Evolutionary conservation across 2,329 filamentous ascomycete species (phyloP).

Genomic region (Calonectria montana): DNA sequence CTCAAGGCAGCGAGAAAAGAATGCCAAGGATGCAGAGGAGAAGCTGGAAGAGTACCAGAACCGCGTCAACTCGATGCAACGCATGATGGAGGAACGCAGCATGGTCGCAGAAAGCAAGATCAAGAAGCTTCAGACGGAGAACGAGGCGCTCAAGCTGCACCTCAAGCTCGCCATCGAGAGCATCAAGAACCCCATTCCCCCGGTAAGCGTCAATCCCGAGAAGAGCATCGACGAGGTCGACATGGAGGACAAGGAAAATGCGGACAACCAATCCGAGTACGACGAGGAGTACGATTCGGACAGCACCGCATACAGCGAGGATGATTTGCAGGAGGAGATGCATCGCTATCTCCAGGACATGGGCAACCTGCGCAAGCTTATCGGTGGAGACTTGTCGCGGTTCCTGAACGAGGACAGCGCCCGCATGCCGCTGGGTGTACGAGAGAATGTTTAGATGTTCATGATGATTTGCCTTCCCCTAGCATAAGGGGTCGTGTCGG

Average conservation of each 20-base stretch:
- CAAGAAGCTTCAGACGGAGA: constrained; percentile 87
- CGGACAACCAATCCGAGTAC: constrained; percentile 69
- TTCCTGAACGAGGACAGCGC: constrained; percentile 73
- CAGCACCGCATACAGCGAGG: constrained; percentile 60
- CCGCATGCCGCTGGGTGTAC: constrained; percentile 59
- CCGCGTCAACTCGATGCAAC: constrained; percentile 89
- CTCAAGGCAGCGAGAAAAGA: constrained; percentile 76
- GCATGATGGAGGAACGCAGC: constrained; percentile 93
- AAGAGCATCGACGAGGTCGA: constrained; percentile 37
- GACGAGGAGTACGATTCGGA: constrained; percentile 65
- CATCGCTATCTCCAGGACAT: constrained; percentile 86
- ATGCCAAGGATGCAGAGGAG: constrained; percentile 82
- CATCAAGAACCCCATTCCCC: constrained; percentile 90
- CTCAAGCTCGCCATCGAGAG: constrained; percentile 87
- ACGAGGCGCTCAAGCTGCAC: constrained; percentile 88
- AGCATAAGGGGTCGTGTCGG: not conserved
- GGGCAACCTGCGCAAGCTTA: constrained; percentile 70
- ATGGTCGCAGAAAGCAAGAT: constrained; percentile 96
- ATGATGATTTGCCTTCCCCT: not conserved
- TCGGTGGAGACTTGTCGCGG: constrained; percentile 81
- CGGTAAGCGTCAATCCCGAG: constrained; percentile 55
- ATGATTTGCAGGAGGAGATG: constrained; percentile 85
- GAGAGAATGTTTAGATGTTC: constrained; percentile 51
- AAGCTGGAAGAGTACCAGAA: constrained; percentile 94
- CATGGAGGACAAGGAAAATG: constrained; percentile 51